A percentile compares a stretch with the other conserved stretches of the same genome.
Conservation (phyloP, 257 asterid genomes). For the Solanum piurae region DNA sequence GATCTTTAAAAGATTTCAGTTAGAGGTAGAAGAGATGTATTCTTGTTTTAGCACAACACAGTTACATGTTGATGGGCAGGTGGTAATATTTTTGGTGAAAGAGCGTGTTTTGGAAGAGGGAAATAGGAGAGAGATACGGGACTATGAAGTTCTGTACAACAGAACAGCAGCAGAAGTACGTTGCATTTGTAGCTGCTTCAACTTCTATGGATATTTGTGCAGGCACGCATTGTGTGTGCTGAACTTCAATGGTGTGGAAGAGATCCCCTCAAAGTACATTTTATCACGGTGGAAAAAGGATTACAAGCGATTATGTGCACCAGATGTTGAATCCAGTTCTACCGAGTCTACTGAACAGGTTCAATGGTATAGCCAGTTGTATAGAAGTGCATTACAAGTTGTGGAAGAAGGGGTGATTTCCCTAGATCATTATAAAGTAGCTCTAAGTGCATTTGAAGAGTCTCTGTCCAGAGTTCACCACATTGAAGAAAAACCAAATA, state of each 20-base stretch:
- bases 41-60: constrained; percentile 73
- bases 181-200: constrained; percentile 79
- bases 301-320: constrained; percentile 36
- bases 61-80: constrained; percentile 50
- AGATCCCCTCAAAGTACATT: constrained; percentile 57
- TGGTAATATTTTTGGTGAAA: constrained; percentile 52
- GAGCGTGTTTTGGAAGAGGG: constrained; percentile 55
- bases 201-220: constrained; percentile 69
- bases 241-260: constrained; percentile 71
- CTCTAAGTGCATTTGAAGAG: constrained; percentile 48
- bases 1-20: constrained; percentile 53
- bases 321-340: constrained; percentile 12
- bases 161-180: constrained; percentile 48
- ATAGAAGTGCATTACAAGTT: constrained; percentile 60
- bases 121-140: constrained; percentile 46
- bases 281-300: constrained; percentile 68
- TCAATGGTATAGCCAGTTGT: constrained; percentile 41
- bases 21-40: constrained; percentile 81
- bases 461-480: constrained; percentile 50
- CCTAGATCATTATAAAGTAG: constrained; percentile 59
- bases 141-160: constrained; percentile 60
- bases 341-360: constrained; percentile 22
- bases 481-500: constrained; percentile 19
- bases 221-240: constrained; percentile 70
- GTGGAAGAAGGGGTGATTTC: constrained; percentile 80